Conservation (phyloP, 2,329 filamentous ascomycete genomes). For the Aspergillus carbonarius region DNA sequence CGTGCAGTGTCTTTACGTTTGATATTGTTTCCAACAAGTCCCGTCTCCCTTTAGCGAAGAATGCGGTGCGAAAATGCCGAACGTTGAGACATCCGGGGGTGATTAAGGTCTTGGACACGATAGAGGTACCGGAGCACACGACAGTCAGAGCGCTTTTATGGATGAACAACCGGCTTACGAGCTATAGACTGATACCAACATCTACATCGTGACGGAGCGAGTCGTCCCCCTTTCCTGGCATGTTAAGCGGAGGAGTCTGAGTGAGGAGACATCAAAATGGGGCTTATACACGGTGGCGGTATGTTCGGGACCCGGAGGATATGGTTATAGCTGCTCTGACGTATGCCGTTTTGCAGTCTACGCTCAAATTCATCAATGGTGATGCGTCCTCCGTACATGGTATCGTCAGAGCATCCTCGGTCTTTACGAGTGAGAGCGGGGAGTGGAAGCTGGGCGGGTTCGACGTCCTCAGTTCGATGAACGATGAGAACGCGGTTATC, state of each 20-base stretch:
- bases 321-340: background rate
- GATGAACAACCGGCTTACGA: conserved; percentile 12
- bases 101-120: conserved; percentile 88
- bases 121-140: conserved; percentile 64
- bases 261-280: conserved; percentile 95
- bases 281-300: conserved; percentile 83
- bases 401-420: conserved; percentile 76
- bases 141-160: background rate
- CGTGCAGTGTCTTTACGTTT: conserved; percentile 97
- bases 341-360: conserved; percentile 58
- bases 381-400: conserved; percentile 92
- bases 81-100: conserved; percentile 93
- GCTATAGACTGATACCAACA: conserved; percentile 82
- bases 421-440: conserved; percentile 93
- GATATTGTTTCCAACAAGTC: conserved; percentile 79
- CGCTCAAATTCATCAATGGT: conserved; percentile 92
- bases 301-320: conserved; percentile 24
- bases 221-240: conserved; percentile 86
- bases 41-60: conserved; percentile 81
- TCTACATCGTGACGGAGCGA: conserved; percentile 94
- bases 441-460: conserved; percentile 98
- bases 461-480: conserved; percentile 89
- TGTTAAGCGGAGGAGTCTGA: conserved; percentile 81
- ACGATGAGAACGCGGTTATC: conserved; percentile 91
- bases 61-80: conserved; percentile 88